phyloP scores from a whole-genome alignment of 495 filamentous ascomycete species.

The Hapsidospora chrysogenum region DNA sequence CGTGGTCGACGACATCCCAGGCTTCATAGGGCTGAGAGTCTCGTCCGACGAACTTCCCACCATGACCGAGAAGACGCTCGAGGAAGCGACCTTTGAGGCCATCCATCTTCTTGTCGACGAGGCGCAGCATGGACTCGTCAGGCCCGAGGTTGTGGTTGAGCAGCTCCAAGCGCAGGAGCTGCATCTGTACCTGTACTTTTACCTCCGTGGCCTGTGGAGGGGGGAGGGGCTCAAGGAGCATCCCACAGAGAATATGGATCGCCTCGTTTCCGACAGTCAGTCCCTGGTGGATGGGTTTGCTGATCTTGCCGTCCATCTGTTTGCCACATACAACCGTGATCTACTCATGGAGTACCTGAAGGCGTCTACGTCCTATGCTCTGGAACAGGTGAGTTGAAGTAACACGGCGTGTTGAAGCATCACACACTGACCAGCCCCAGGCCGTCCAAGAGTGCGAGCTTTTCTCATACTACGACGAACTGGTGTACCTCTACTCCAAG shows the following conservation, averaged over 20 bases:
- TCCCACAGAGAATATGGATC: constrained; percentile 23
- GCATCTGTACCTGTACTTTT: constrained; percentile 76
- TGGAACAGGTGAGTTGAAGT: constrained; percentile 45
- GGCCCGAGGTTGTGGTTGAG: constrained; percentile 53
- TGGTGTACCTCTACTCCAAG: constrained; percentile 87
- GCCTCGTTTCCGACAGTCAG: constrained; percentile 40
- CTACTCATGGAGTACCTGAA: constrained; percentile 80
- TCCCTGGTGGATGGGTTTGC: constrained; percentile 71
- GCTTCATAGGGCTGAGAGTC: constrained; percentile 74
- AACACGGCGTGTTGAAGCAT: too few species aligned
- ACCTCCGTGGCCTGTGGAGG: constrained; percentile 71
- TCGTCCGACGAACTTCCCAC: constrained; percentile 50
- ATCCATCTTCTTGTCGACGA: constrained; percentile 80
- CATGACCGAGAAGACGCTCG: constrained; percentile 53
- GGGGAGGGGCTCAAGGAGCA: constrained; percentile 38
- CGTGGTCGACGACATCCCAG: constrained; percentile 73
- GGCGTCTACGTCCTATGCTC: constrained; percentile 63
- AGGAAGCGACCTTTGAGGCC: constrained; percentile 61
- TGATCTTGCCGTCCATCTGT: constrained; percentile 69
- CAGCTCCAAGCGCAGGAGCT: constrained; percentile 45
- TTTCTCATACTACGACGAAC: constrained; percentile 63
- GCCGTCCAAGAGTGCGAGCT: constrained; percentile 68
- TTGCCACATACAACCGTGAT: constrained; percentile 63
- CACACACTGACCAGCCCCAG: constrained; percentile 7
- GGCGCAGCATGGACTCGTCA: constrained; percentile 73